Evolutionary conservation across 257 asterid genomes (phyloP).

Genomic region (Solanum chiquidenum): DNA sequence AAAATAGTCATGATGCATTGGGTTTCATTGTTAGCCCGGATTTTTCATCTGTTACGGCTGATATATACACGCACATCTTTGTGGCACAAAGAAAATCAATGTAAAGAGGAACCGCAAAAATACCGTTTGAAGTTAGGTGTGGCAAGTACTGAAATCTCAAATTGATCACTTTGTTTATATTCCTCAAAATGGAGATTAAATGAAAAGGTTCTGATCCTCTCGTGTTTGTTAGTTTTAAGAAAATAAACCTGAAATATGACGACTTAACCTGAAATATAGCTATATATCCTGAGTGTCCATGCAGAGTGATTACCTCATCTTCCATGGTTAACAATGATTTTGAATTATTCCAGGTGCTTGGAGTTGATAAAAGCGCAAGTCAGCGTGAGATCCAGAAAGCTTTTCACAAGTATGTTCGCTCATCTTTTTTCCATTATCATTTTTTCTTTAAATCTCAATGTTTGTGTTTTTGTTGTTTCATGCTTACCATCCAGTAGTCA

Average conservation of each 20-base stretch:
- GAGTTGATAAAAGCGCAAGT: constrained; percentile 70
- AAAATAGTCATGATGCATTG: not conserved
- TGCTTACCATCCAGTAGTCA: not conserved
- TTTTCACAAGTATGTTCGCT: constrained; percentile 72
- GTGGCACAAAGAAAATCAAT: not conserved
- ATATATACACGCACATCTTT: not conserved
- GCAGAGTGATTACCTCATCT: not conserved
- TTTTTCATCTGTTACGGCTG: not conserved
- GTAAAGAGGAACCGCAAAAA: not conserved
- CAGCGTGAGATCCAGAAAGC: constrained; percentile 94
- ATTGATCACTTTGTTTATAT: not conserved
- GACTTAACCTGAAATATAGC: not conserved
- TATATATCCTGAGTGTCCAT: not conserved
- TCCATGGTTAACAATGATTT: not conserved
- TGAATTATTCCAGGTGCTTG: constrained; percentile 48
- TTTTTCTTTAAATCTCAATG: not conserved
- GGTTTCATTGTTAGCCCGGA: not conserved
- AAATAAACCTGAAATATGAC: not conserved
- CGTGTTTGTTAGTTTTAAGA: not conserved
- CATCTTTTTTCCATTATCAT: not conserved
- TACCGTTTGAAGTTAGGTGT: not conserved
- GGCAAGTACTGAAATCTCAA: not conserved
- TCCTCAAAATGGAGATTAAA: not conserved
- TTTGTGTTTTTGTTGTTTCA: not conserved
- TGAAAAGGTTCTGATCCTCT: not conserved